phyloP scores from a whole-genome alignment of 2,329 filamentous ascomycete species.

The Diplocarpon mali region DNA sequence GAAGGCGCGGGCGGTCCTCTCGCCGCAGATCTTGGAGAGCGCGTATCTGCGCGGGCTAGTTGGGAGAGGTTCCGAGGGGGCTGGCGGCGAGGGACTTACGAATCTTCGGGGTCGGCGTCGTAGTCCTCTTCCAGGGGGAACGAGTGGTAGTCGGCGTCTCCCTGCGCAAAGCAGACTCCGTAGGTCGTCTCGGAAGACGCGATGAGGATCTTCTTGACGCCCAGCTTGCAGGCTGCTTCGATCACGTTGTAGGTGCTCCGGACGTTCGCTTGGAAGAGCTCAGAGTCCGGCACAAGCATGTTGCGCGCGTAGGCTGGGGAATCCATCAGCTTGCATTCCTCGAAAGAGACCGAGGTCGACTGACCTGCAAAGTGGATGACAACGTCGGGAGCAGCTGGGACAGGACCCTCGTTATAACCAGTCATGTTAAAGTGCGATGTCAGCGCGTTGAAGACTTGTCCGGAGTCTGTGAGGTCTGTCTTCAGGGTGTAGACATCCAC shows the following conservation, averaged over 20 bases:
- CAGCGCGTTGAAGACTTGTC: slow-evolving; percentile 31
- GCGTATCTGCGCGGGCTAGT: slow-evolving; percentile 33
- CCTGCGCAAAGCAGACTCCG: slow-evolving; percentile 50
- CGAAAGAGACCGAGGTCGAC: neutral
- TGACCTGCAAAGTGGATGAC: slow-evolving; percentile 40
- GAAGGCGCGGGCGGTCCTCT: slow-evolving; percentile 44
- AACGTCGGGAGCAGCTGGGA: slow-evolving; percentile 40
- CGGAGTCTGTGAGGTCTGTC: slow-evolving; percentile 28
- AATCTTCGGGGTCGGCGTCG: slow-evolving; percentile 39
- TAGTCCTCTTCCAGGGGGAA: slow-evolving; percentile 50
- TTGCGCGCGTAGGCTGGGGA: slow-evolving; percentile 42
- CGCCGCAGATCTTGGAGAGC: slow-evolving; percentile 47
- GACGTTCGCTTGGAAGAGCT: slow-evolving; percentile 45
- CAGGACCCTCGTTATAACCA: slow-evolving; percentile 29
- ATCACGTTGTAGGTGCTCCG: slow-evolving; percentile 49
- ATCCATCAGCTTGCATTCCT: neutral
- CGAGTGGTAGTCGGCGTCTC: slow-evolving; percentile 40
- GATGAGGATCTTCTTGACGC: slow-evolving; percentile 50
- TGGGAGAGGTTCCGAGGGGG: neutral
- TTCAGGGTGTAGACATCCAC: slow-evolving; percentile 28
- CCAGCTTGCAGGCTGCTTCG: slow-evolving; percentile 50
- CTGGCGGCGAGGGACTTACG: slow-evolving; percentile 16
- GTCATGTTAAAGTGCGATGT: slow-evolving; percentile 41
- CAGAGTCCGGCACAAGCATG: slow-evolving; percentile 49
- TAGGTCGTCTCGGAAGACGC: slow-evolving; percentile 49